These are phyloP conservation scores for Heliamphora pulchella DNA, from an alignment of 179 eudicot genomes.

Conservation along the genomic window DNA sequence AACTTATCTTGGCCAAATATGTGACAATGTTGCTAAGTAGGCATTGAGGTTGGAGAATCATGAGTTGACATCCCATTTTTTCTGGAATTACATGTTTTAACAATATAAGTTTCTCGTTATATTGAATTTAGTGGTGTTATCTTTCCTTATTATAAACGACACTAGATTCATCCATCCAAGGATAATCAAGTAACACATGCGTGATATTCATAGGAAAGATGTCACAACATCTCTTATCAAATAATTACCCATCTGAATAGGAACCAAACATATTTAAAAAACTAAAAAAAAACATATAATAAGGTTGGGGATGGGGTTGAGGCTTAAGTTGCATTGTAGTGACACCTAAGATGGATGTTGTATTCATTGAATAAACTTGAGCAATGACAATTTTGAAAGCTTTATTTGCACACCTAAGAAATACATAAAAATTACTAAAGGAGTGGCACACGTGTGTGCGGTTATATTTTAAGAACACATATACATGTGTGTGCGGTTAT, in stretches of 20 bases:
- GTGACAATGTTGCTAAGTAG: neutral
- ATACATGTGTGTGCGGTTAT: no score
- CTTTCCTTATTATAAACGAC: neutral
- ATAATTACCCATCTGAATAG: neutral
- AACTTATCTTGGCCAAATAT: no score
- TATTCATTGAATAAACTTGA: neutral
- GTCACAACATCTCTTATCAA: neutral
- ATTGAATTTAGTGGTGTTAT: neutral
- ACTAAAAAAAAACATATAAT: neutral
- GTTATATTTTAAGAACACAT: no score
- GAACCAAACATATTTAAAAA: neutral
- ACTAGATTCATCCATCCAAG: neutral
- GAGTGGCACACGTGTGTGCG: no score
- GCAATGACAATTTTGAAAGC: neutral
- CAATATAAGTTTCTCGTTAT: neutral
- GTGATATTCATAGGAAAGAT: neutral
- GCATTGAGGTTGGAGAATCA: neutral
- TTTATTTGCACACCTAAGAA: neutral
- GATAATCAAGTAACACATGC: neutral
- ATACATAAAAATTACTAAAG: neutral
- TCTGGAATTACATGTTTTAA: neutral
- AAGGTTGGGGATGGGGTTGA: neutral
- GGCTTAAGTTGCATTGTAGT: neutral
- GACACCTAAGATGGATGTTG: neutral
- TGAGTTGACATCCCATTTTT: neutral